These are phyloP conservation scores for Inonotus hispidus DNA, from an alignment of 1,284 basidiomycete species.

Conservation along the genomic window DNA sequence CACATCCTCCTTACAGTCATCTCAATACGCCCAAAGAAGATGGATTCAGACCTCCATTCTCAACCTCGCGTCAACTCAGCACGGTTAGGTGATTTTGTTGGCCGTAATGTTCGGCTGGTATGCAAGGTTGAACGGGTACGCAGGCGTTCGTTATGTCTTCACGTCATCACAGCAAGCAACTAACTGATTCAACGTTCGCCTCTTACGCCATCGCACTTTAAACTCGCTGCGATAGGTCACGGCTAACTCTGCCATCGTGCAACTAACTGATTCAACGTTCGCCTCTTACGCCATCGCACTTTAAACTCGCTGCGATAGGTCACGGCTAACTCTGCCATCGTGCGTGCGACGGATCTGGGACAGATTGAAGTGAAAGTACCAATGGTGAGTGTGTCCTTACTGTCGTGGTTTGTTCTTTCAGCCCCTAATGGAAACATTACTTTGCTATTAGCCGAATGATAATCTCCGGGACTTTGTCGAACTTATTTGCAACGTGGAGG, in stretches of 20 bases:
- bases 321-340: constrained; percentile 49
- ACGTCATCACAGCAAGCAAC: too few relatives aligned
- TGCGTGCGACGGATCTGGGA: constrained; percentile 69
- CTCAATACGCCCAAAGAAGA: background rate
- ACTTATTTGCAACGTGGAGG: constrained; percentile 65
- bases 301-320: constrained; percentile 33
- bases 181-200: background rate
- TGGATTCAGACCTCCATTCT: background rate
- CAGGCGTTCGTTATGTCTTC: background rate
- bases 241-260: constrained; percentile 53
- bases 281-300: background rate
- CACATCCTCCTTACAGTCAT: background rate
- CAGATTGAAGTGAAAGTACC: constrained; percentile 55
- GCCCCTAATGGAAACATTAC: background rate
- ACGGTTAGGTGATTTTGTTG: constrained; percentile 47
- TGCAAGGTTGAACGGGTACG: constrained; percentile 65
- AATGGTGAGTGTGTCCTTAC: constrained; percentile 34
- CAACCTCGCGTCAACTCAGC: constrained; percentile 61
- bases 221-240: constrained; percentile 37
- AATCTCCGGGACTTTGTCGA: constrained; percentile 59
- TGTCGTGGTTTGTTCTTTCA: background rate
- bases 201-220: background rate
- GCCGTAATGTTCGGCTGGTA: constrained; percentile 63
- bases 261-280: background rate
- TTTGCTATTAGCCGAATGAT: constrained; percentile 38